A percentile compares a stretch with the other conserved stretches of the same genome.
phyloP scores from a whole-genome alignment of 805 yeast species.

The Saturnispora besseyi region DNA sequence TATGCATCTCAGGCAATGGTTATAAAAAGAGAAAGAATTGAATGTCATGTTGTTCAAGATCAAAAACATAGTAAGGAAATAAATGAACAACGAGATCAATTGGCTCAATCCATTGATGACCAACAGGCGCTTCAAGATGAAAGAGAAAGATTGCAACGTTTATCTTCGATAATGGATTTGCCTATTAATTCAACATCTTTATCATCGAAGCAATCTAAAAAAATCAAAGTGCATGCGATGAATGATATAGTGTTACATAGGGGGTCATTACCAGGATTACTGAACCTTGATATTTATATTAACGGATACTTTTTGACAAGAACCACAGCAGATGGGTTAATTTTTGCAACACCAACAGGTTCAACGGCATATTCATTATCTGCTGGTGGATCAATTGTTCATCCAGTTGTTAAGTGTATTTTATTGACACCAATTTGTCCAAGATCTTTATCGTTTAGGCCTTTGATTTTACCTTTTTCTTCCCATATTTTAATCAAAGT shows the following conservation, averaged over 20 bases:
- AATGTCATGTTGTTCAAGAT: constrained; percentile 51
- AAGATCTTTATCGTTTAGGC: constrained; percentile 81
- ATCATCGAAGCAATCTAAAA: constrained; percentile 12
- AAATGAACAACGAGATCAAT: constrained; percentile 1
- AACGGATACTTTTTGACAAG: constrained; percentile 80
- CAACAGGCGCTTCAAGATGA: constrained; percentile 7
- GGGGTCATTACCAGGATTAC: constrained; percentile 79
- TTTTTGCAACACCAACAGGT: constrained; percentile 86
- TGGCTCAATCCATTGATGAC: constrained; percentile 5
- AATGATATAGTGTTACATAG: constrained; percentile 85
- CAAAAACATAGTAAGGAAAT: not conserved
- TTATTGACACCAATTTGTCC: constrained; percentile 89
- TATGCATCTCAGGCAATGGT: constrained; percentile 63
- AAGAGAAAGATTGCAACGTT: constrained; percentile 9
- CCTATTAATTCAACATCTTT: constrained; percentile 13
- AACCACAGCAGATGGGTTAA: constrained; percentile 87
- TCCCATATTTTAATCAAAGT: constrained; percentile 63
- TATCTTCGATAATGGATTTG: constrained; percentile 12
- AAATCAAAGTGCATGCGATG: constrained; percentile 56
- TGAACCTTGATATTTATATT: constrained; percentile 74
- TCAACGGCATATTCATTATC: constrained; percentile 87
- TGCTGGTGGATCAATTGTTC: constrained; percentile 89
- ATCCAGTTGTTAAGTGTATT: constrained; percentile 78
- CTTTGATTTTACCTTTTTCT: constrained; percentile 69
- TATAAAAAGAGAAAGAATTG: constrained; percentile 67